Evolutionary conservation across 1,139 yeast species (phyloP), one percentile per base, ranked within the genome.

Genomic region (Protomyces lactucae-debilis): DNA sequence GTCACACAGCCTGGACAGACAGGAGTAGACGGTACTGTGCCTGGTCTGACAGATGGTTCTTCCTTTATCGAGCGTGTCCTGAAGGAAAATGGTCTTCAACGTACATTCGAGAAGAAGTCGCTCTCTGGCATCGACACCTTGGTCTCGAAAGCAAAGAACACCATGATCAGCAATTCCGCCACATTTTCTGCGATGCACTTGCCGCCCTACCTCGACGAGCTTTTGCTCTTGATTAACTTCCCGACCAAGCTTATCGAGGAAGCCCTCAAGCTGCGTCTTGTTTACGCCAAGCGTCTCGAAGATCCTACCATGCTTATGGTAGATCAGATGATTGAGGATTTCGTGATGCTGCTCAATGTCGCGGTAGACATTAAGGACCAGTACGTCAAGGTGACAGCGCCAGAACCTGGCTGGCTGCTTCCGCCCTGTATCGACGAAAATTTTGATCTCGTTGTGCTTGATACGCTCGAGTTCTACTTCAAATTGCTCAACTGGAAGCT

Each of bases 261-360:
- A 72, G 83, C 90, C 60, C 87, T 92, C 59, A 83, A 82, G 55
- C 83, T 89, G 54, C 81, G 98, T 69, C 79, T 93, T 61, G 79
- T 82, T 2, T 91, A 90, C 73, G 96, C 98, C 3, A 81, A 83
- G 74, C 87, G 87, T 71, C 77, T 92, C 65, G 85, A 83, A 64
- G 88, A 88, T 70, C 97, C 97, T 1, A 91, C 98, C 0, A 84
- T 91, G 83, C 88, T 91, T 92, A 89, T 92, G 86, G 89, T 93
- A 69, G 98, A 93, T 74, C 97, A 92, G 76, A 88, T 90, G 83
- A 83, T 93, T 69, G 93, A 85, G 57, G 97, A 91, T 74, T 87
- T 92, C 72, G 86, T 86, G 69, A 81, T 86, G 1, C 90, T 90
- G 73, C 83, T 92, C 63, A 82, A 84, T 54, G 79, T 91, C 56